These are phyloP conservation scores for Mycena metata DNA, from an alignment of 768 basidiomycete species.

Conservation along the genomic window DNA sequence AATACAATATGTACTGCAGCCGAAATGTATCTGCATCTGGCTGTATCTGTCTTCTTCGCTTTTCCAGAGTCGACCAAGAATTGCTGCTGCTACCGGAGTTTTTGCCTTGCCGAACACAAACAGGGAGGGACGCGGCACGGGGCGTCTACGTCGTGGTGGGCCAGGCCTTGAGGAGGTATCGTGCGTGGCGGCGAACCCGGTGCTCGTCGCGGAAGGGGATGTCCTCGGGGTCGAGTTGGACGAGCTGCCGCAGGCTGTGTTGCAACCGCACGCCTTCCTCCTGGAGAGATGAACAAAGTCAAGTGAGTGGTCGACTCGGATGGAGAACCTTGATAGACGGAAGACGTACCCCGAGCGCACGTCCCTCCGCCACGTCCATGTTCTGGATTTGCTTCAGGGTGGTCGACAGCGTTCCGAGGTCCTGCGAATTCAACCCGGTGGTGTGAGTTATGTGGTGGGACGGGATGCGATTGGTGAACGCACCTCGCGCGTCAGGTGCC, in stretches of 20 bases:
- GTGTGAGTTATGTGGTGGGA: too few species aligned
- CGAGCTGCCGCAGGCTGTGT: slow-evolving; percentile 30
- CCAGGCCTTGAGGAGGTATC: slow-evolving; percentile 24
- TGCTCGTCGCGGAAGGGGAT: slow-evolving; percentile 37
- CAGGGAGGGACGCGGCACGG: too few species aligned
- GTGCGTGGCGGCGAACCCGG: slow-evolving; percentile 13
- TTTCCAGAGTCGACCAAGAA: too few species aligned
- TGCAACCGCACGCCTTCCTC: slow-evolving; percentile 19
- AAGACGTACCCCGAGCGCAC: slow-evolving; percentile 17
- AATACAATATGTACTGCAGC: too few species aligned
- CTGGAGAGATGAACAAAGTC: background rate
- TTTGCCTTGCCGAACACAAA: too few species aligned
- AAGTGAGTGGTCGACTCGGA: background rate
- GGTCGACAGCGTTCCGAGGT: slow-evolving; percentile 10
- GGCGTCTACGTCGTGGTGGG: background rate
- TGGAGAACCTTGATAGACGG: background rate
- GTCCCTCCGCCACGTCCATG: slow-evolving; percentile 21
- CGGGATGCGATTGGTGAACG: background rate
- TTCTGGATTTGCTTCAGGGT: slow-evolving; percentile 23
- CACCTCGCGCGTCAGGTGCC: slow-evolving; percentile 23
- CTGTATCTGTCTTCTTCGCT: too few species aligned
- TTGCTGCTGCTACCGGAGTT: too few species aligned
- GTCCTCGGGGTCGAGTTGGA: slow-evolving; percentile 23
- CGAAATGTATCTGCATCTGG: too few species aligned
- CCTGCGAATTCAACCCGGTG: slow-evolving; percentile 5